These are phyloP conservation scores for Celoporthe dispersa DNA, from an alignment of 2,329 filamentous ascomycete species.

Conservation along the genomic window DNA sequence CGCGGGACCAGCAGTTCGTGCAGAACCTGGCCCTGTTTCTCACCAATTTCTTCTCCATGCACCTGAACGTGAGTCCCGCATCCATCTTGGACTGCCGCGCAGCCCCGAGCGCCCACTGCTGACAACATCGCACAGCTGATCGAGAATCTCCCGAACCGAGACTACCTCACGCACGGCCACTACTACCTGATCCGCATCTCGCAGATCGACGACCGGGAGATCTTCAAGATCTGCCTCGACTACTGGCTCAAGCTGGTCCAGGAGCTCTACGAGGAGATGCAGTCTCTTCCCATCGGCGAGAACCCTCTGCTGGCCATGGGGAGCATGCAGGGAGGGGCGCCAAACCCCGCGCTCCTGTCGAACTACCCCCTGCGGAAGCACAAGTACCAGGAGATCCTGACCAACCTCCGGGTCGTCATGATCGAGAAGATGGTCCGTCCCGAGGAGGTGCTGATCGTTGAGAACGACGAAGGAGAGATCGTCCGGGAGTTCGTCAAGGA, in stretches of 20 bases:
- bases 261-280: slow-evolving; percentile 99
- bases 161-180: slow-evolving; percentile 93
- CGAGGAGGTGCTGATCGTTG: slow-evolving; percentile 97
- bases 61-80: slow-evolving; percentile 69
- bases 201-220: slow-evolving; percentile 97
- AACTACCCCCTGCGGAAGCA: slow-evolving; percentile 96
- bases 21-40: slow-evolving; percentile 96
- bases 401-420: slow-evolving; percentile 95
- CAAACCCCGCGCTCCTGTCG: slow-evolving; percentile 80
- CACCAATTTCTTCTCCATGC: slow-evolving; percentile 95
- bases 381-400: slow-evolving; percentile 93
- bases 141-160: slow-evolving; percentile 91
- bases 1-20: slow-evolving; percentile 94
- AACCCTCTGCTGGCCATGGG: slow-evolving; percentile 87
- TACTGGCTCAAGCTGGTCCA: slow-evolving; percentile 99
- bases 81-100: neutral
- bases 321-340: slow-evolving; percentile 75
- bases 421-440: slow-evolving; percentile 99
- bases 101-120: slow-evolving; percentile 24
- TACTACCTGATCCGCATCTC: slow-evolving; percentile 98
- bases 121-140: slow-evolving; percentile 66
- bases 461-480: slow-evolving; percentile 99
- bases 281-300: slow-evolving; percentile 90
- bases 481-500: slow-evolving; percentile 99
- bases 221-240: slow-evolving; percentile 99